Evolutionary conservation across 2,329 filamentous ascomycete genomes (phyloP), one percentile per base, ranked within the genome.

Genomic region (Claviceps spartinae): DNA sequence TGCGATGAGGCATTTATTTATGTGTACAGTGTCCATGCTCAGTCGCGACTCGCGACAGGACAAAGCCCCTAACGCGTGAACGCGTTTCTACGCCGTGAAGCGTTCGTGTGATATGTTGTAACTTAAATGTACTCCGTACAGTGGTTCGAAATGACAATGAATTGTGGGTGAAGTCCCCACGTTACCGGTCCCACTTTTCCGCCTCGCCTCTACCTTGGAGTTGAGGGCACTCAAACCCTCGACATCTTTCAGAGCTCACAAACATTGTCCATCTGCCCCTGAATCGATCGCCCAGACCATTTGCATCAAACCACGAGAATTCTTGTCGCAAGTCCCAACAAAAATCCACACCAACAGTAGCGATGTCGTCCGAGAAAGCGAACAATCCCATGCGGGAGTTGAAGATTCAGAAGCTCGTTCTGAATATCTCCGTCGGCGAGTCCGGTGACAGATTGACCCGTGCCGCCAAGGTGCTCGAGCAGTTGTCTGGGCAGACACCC

Each of bases 391-490:
- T 98, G 93, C 88, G 90, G 81, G 91, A 98, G 81, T 87, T 97
- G 73, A 88, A 89, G 81, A 93, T 96, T 78, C 88, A 95, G 80
- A 96, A 96, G 82, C 88, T 96, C 74, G 90, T 95, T 75, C 87
- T 96, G 73, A 96, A 96, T 85, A 96, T 96, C 78, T 96, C 88
- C 66, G 93, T 98, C 68, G 93, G 93, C 78, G 93, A 98, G 82
- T 97, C 91, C 85, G 93, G 93, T 88, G 93, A 98, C 80, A 95
- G 93, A 85, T 86, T 98, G 72, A 98, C 93, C 67, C 88, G 93
- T 86, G 93, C 93, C 72, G 93, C 93, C 71, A 98, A 98, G 85
- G 93, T 98, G 83, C 83, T 98, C 67, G 93, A 98, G 82, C 93
- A 98, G 83, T 81, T 98, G 73, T 88, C 82, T 76, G 93, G 93